A percentile compares a stretch with the other conserved stretches of the same genome.
Evolutionary conservation across 2,329 filamentous ascomycete genomes (phyloP).

Genomic region (Colletotrichum chrysophilum): DNA sequence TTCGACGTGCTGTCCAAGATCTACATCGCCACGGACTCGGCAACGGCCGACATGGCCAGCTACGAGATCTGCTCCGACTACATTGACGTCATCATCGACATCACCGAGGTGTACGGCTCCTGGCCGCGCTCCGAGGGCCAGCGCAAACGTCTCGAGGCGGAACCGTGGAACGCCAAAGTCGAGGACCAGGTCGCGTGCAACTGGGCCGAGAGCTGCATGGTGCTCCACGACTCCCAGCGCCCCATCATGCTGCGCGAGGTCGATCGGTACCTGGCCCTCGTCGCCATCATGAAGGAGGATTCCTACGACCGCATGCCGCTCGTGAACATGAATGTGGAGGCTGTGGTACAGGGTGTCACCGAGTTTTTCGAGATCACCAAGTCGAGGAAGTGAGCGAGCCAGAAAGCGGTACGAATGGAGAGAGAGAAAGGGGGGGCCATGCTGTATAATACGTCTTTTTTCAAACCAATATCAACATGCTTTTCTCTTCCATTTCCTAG

Average conservation of each 20-base stretch:
- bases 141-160: slow-evolving; percentile 60
- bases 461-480: not conserved
- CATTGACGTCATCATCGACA: slow-evolving; percentile 97
- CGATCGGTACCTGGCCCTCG: slow-evolving; percentile 77
- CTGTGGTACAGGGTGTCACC: slow-evolving; percentile 78
- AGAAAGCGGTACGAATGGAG: not conserved
- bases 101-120: slow-evolving; percentile 90
- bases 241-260: slow-evolving; percentile 74
- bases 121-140: slow-evolving; percentile 67
- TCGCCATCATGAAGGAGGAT: slow-evolving; percentile 87
- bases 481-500: not conserved
- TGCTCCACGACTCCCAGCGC: slow-evolving; percentile 66
- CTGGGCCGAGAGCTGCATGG: slow-evolving; percentile 72
- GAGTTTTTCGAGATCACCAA: slow-evolving; percentile 81
- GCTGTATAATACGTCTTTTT: not conserved
- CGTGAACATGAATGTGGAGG: slow-evolving; percentile 87
- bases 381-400: slow-evolving; percentile 43
- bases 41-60: slow-evolving; percentile 90
- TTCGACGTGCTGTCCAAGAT: slow-evolving; percentile 99
- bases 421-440: not conserved
- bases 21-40: slow-evolving; percentile 95
- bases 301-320: slow-evolving; percentile 83
- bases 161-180: slow-evolving; percentile 65
- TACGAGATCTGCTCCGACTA: slow-evolving; percentile 99
- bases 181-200: slow-evolving; percentile 71